These are phyloP conservation scores for Ogataea minuta DNA, from an alignment of 805 yeast species.

Conservation along the genomic window DNA sequence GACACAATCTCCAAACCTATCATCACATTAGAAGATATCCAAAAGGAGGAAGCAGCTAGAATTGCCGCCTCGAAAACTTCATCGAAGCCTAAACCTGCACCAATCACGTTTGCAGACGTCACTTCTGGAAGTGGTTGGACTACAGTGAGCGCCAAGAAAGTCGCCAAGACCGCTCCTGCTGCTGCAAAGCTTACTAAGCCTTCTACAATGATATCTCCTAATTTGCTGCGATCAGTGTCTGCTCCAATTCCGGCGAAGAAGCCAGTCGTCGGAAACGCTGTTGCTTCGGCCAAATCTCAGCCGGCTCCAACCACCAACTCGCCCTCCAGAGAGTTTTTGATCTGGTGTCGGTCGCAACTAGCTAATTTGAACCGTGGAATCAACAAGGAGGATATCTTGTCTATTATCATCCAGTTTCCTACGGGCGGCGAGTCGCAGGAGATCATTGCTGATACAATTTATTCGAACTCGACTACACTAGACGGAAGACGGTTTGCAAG, in stretches of 20 bases:
- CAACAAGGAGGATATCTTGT: conserved; percentile 72
- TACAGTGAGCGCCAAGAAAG: conserved; percentile 39
- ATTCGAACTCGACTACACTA: conserved; percentile 83
- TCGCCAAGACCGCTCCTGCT: conserved; percentile 27
- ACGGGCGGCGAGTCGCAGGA: conserved; percentile 70
- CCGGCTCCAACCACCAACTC: conserved; percentile 23
- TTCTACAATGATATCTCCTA: conserved; percentile 30
- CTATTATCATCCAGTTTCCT: conserved; percentile 79
- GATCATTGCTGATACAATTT: conserved; percentile 89
- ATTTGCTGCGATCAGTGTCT: conserved; percentile 39
- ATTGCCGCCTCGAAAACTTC: conserved; percentile 21
- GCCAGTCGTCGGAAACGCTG: conserved; percentile 6
- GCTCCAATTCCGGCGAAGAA: conserved; percentile 22
- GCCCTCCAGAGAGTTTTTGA: conserved; percentile 59
- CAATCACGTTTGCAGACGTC: conserved; percentile 28
- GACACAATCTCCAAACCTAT: conserved; percentile 19
- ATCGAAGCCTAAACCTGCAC: conserved; percentile 24
- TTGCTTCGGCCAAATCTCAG: conserved; percentile 5
- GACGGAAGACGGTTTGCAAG: conserved; percentile 93
- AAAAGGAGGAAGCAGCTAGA: conserved; percentile 48
- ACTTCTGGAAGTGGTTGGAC: conserved; percentile 34
- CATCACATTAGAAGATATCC: conserved; percentile 60
- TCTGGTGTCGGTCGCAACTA: conserved; percentile 71
- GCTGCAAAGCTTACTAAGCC: conserved; percentile 19
- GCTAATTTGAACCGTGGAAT: conserved; percentile 70